Evolutionary conservation across 2,329 filamentous ascomycete species (phyloP), one percentile per base, ranked within the genome.

Genomic region (Hypomyces perniciosus): DNA sequence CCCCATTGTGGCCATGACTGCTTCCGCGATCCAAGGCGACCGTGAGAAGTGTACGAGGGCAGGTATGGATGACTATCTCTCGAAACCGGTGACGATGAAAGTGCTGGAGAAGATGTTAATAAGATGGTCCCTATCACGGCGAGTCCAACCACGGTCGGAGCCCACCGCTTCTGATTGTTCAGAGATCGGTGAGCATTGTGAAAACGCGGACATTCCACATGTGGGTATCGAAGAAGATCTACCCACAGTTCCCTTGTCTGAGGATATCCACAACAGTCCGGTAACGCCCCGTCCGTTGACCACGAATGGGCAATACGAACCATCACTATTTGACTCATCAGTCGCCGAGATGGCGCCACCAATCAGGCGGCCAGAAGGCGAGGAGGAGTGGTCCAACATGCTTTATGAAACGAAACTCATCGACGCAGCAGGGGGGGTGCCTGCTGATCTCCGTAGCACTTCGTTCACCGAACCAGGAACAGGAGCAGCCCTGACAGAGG

Each of bases 1-100:
- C 5, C 86, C 86, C 0, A 88, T 90, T 46, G 83, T 90, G 35
- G 86, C 86, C n/a, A 88, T 90, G 84, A 90, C 86, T 0, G 87
- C 86, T 4, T 87, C 83, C 4, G 86, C 86, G 1, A 89, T 90
- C 38, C 84, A 88, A 62, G 86, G 86, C 4, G 86, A 90, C 60
- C 75, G 78, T 44, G 86, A 90, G 62, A 89, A 88, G 62, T 90
- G 86, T 62, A 78, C 80, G 53, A 77, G 76, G 54, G 84, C 85
- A 7, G 86, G 86, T 31, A 90, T 90, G 86, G 85, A 90, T 57
- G 85, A 88, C 61, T 86, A 88, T 59, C 71, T 88, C 8, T 73
- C 82, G n/a, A 88, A 88, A 61, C 86, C 86, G 1, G 86, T 90
- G 38, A 85, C 84, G 58, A 80, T 83, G 57, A 77, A 78, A 46